Evolutionary conservation across 345 rosid genomes (phyloP).

Genomic region (Citrus maxima): DNA sequence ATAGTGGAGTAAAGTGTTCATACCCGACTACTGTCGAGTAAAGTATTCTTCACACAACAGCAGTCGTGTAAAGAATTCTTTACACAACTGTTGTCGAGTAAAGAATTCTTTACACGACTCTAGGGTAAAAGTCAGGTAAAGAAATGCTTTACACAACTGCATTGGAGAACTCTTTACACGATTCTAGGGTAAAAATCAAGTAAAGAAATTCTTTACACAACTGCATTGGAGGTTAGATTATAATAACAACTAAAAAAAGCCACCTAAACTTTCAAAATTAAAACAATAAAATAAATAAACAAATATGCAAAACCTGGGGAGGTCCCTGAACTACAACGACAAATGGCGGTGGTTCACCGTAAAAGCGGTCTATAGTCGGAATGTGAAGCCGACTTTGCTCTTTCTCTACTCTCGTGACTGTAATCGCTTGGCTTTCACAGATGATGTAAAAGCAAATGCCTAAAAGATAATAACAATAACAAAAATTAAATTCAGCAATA

Average conservation of each 20-base stretch:
- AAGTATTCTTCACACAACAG: no score
- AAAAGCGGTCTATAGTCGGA: conserved; percentile 72
- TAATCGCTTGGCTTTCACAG: conserved; percentile 57
- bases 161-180: no score
- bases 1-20: no score
- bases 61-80: no score
- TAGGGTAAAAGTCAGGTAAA: no score
- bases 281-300: neutral
- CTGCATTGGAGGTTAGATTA: no score
- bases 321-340: conserved; percentile 91
- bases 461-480: conserved; percentile 6
- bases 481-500: neutral
- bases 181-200: no score
- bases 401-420: conserved; percentile 69
- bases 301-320: conserved; percentile 40
- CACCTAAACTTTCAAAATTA: neutral
- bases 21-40: no score
- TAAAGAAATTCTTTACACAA: no score
- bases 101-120: no score
- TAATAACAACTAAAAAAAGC: neutral
- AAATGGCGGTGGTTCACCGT: conserved; percentile 74
- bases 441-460: conserved; percentile 74
- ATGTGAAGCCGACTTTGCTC: conserved; percentile 82
- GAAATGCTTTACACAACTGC: no score
- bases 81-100: no score